Evolutionary conservation across 148 eudicot species (phyloP), one percentile per base, ranked within the genome.

Genomic region (Simmondsia chinensis): DNA sequence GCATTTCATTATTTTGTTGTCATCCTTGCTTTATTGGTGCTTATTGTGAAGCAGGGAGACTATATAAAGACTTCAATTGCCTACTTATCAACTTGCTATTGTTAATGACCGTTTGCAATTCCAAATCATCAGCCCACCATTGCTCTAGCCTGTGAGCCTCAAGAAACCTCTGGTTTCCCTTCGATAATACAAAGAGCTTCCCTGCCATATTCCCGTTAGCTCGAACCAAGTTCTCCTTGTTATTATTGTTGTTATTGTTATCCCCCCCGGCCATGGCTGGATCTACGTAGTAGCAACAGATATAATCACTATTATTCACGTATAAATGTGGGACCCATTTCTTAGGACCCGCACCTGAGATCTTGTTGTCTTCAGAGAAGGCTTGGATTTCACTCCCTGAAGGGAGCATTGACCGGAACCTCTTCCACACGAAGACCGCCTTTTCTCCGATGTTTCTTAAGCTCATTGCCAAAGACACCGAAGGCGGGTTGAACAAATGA

Each of bases 41-140:
- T 30, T 47, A 65, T 37, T 51, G 66, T 6, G 83, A 33, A 57
- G 65, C 24, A 1, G 86, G 83, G 28, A 78, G 65, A 43, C 63
- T 79, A 57, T 87, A 80, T 60, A 87, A 48, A 41, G 94, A 87
- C 26, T 75, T 72, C 22, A 84, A 65, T 54, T 84, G 95, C 41
- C 72, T 69, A 37, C 75, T 84, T 13, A 87, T 83, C 33, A 87
- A 68, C 73, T 74, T 87, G 38, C 96, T 87, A 56, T 59, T 83
- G 27, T 68, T 69, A 9, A 87, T 57, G 27, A 79, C 94, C 39
- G 70, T 30, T 34, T 77, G 83, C 12, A 83, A 68, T 39, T 87
- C 94, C 54, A 83, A 61, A 36, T 87, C 96, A 54, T 87, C 96
- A 7, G 89, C 74, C 96, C 96, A 87, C 96, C 96, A 87, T 41